Evolutionary conservation across 2,329 filamentous ascomycete species (phyloP).

Genomic region (Stachybotrys elegans): DNA sequence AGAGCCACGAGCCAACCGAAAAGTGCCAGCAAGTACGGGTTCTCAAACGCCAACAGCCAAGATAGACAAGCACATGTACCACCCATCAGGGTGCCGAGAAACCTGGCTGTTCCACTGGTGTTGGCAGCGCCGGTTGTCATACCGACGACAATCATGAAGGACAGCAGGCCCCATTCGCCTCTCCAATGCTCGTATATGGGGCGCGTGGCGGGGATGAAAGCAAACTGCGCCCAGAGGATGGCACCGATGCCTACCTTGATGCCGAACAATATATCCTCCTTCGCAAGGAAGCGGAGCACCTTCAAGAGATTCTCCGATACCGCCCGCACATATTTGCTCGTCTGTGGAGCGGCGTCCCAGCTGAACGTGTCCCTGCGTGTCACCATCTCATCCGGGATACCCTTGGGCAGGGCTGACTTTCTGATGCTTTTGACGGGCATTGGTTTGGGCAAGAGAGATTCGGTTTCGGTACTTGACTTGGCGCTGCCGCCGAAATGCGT

Average conservation of each 20-base stretch:
- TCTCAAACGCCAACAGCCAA: constrained; percentile 73
- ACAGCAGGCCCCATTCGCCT: constrained; percentile 93
- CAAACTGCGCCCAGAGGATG: constrained; percentile 80
- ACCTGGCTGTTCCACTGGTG: constrained; percentile 81
- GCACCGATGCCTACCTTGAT: constrained; percentile 92
- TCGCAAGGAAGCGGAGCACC: constrained; percentile 41
- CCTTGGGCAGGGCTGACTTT: constrained; percentile 50
- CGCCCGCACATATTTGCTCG: constrained; percentile 36
- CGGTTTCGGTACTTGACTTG: constrained; percentile 33
- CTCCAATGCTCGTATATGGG: constrained; percentile 83
- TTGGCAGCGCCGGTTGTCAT: constrained; percentile 98
- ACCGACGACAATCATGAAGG: constrained; percentile 96
- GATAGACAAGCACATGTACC: constrained; percentile 68
- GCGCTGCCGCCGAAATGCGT: constrained; percentile 13
- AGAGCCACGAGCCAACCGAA: constrained; percentile 78
- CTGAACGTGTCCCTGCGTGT: constrained; percentile 47
- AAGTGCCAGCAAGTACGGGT: constrained; percentile 69
- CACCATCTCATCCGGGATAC: constrained; percentile 50
- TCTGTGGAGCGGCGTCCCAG: constrained; percentile 50
- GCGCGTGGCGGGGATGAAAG: constrained; percentile 74
- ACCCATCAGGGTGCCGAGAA: constrained; percentile 80
- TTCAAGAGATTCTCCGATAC: constrained; percentile 41
- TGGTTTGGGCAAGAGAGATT: constrained; percentile 32
- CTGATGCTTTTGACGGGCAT: constrained; percentile 39
- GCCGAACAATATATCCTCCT: constrained; percentile 67